Base-by-base conservation (phyloP, 2,329 filamentous ascomycete species). In the Scopulariopsis brevicaulis region DNA sequence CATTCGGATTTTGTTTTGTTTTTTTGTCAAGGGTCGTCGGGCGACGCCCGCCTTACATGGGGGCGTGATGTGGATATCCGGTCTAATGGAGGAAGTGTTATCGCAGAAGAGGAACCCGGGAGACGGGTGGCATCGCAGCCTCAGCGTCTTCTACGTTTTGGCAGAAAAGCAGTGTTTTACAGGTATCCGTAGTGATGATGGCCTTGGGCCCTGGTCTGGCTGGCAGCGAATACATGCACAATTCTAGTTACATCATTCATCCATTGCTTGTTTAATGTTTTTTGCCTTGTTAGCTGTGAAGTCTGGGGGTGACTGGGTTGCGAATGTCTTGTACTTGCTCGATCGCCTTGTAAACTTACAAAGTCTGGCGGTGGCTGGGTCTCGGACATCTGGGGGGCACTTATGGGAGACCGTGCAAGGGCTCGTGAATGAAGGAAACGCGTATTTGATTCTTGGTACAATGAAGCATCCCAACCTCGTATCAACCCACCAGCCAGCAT, bases 191-290 rank as follows among this genome's bases (percentile, higher is more conserved):
- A 53, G 24, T 53, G 24, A 28, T 32, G 50, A n/a, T n/a, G n/a
- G 43, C 22, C 14, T 52, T 52, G 12, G 8, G 12, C 11, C 43
- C 24, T 43, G 35, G 54, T 56, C 25, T 50, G 43, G 25, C 43
- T 51, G 43, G 54, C 20, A 56, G 54, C 43, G 54, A 56, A 56
- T 56, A 56, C 54, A 56, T 18, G 22, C 18, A 22, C 54, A 35
- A 22, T 20, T 34, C 25, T 35, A 48, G 20, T 50, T 50, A 12
- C 11, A 20, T 50, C 6, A 24, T 24, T 6, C 1, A 22, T 11
- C 46, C 20, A 11, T 50, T 22, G 20, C 22, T 50, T 24, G 20
- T n/a, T 24, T 50, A 11, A 7, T 24, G n/a, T 22, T 3, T 5
- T n/a, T 20, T 24, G 24, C n/a, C 37, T 14, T 3, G 37, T 14